Evolutionary conservation across 202 grass and related monocot genomes (phyloP).

Genomic region (Saccharum hybrid): DNA sequence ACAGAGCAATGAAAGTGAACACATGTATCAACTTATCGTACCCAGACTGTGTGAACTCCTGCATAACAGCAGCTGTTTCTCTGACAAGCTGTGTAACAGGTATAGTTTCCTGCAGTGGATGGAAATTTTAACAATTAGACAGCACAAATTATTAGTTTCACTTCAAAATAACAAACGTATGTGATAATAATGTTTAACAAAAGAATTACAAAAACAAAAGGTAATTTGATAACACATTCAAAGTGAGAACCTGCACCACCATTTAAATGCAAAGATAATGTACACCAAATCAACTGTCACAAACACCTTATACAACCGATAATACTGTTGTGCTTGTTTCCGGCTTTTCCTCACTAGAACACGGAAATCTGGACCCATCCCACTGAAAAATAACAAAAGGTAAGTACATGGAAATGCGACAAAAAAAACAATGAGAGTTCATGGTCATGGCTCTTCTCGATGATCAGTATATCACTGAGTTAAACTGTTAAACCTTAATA

Average conservation of each 20-base stretch:
- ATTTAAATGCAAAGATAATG: background rate
- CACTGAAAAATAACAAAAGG: slow-evolving; percentile 58
- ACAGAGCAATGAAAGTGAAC: slow-evolving; percentile 16
- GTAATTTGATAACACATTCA: background rate
- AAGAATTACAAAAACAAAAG: background rate
- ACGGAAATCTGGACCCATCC: slow-evolving; percentile 95
- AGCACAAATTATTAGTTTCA: background rate
- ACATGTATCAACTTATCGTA: slow-evolving; percentile 34
- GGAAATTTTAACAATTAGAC: background rate
- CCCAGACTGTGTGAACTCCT: slow-evolving; percentile 89
- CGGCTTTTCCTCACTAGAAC: slow-evolving; percentile 96
- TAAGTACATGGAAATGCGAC: slow-evolving; percentile 14
- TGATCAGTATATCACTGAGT: background rate
- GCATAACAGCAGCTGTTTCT: slow-evolving; percentile 81
- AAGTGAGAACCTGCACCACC: background rate
- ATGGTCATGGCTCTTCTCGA: background rate
- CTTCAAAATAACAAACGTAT: background rate
- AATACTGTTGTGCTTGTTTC: slow-evolving; percentile 96
- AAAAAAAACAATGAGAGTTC: background rate
- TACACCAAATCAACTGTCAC: slow-evolving; percentile 11
- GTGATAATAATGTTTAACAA: background rate
- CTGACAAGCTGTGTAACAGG: slow-evolving; percentile 77
- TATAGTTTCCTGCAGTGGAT: slow-evolving; percentile 63
- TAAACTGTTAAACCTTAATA: background rate
- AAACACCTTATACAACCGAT: slow-evolving; percentile 84